Evolutionary conservation across 495 filamentous ascomycete genomes (phyloP), one percentile per base, ranked within the genome.

Genomic region (Neurospora tetrasperma): DNA sequence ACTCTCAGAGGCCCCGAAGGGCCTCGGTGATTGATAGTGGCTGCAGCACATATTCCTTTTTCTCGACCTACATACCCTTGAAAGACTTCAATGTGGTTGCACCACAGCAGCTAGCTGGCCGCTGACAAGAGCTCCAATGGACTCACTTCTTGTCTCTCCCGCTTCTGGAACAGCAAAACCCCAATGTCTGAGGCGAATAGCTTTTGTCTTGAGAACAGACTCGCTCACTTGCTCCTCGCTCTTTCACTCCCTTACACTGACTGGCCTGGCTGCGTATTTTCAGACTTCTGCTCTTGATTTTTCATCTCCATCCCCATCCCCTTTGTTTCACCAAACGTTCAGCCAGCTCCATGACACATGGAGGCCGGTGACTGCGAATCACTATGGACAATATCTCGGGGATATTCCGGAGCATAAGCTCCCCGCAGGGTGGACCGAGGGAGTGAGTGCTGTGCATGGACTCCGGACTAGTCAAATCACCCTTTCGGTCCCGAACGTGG

Each of bases 41-140:
- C 71, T 71, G 71, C 71, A 71, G 71, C 14, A 66, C 46, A 16
- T 11, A 14, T 40, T 39, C 18, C 35, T 69, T 48, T 71, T 46
- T 48, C 7, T 62, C 18, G 71, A 27, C 54, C 6, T 66, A 38
- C 5, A 38, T 38, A 27, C 54, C 54, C 54, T 18, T 18, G 54
- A 66, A 27, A 66, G 54, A 66, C 54, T 35, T 66, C 23, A 66
- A 27, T 66, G 54, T 27, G 31, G 54, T 66, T 27, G 5, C 23
- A 66, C 54, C 35, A 35, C 23, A 66, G 54, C 14, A 66, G 54
- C 12, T 31, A 62, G 54, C 12, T 31, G 27, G 27, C 54, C 4
- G 27, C 27, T 66, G 12, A 66, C 23, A 35, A 66, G 31, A 66
- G 12, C 27, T 35, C 14, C 54, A 66, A 66, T 66, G 54, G 54